Base-by-base conservation (phyloP, 129 eudicot genomes). In the Kitagawia praeruptora region DNA sequence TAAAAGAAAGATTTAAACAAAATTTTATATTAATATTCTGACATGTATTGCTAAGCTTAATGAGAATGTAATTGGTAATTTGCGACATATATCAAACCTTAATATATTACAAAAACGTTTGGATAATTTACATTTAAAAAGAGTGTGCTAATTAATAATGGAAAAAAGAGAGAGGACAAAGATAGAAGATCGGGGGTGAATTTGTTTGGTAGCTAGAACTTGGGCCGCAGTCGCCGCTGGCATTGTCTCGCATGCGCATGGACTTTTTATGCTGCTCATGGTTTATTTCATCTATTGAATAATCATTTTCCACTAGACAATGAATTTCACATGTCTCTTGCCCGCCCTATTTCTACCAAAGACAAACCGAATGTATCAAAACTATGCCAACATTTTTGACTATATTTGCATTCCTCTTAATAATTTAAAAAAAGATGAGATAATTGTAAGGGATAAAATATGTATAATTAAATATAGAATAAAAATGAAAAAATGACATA, bases 161-260 rank as follows among this genome's bases (percentile, higher is more conserved):
- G 34, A 31, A 31, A 71, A 37, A 23, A 8, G 27, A 37, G 25
- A 71, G 46, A 19, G 48, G 34, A 40, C 27, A 71, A 23, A 71
- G 25, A 37, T 4, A 40, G 49, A 71, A 38, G 45, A 37, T 61
- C 34, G 15, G 69, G 23, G 27, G 2, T 6, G 15, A 18, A 39
- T 73, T 73, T 73, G 77, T 73, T 44, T 73, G 77, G 46, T 44
- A 44, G 75, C 76, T 44, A 44, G 3, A 14, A 41, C 18, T 69
- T 14, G 56, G 54, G 77, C 56, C 56, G 77, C 77, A 74, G 77
- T 44, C 38, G 77, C 77, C 77, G 77, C 77, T 74, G 77, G 56
- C 28, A 25, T 25, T 74, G 77, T 74, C 77, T 42, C 56, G 77
- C 77, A 74, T 74, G 77, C 77, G 77, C 77, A 73, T 61, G 69